Base-by-base conservation (phyloP, 169 alveolate species). In the Plasmodium gallinaceum region DNA sequence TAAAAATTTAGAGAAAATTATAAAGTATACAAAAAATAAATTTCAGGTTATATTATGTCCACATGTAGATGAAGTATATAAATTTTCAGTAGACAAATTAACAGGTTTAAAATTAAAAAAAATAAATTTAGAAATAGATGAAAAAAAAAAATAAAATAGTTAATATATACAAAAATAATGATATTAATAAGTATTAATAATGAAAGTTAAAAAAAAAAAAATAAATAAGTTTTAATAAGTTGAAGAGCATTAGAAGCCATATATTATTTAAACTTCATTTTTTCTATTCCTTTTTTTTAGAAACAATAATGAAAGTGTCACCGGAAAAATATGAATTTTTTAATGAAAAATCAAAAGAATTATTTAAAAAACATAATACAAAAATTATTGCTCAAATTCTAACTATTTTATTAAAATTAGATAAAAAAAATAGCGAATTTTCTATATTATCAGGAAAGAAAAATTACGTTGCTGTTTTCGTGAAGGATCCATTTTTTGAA, bases 401-500 rank as follows among this genome's bases (percentile, higher is more conserved):
- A 14, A 62, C 89, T 24, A 57, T 76, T 64, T 76, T 76, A 68
- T 70, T 76, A 76, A 76, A 76, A 64, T 54, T 64, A 37, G 89
- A 76, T 43, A 76, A 37, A 22, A 76, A 64, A 68, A 45, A 62
- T n/a, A 12, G 18, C 65, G 24, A 54, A 6, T 12, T 76, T 76
- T 76, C 89, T 16, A 46, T 76, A 69, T 42, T 76, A 65, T 76
- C 89, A 24, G 89, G 89, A 46, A 76, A 76, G 42, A 76, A 64
- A 43, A 64, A 62, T 54, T 76, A 76, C 46, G 68, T 65, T 8
- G 74, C 89, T n/a, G 76, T 76, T 42, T 58, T 76, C 37, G 62
- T 76, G 26, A 76, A 76, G 68, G 89, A 76, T 42, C 89, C 89
- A 32, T 76, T 76, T 76, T 76, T 76, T 76, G 89, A 76, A 76